Evolutionary conservation across 2,329 filamentous ascomycete genomes (phyloP).

Genomic region (Fusarium lyarnte): DNA sequence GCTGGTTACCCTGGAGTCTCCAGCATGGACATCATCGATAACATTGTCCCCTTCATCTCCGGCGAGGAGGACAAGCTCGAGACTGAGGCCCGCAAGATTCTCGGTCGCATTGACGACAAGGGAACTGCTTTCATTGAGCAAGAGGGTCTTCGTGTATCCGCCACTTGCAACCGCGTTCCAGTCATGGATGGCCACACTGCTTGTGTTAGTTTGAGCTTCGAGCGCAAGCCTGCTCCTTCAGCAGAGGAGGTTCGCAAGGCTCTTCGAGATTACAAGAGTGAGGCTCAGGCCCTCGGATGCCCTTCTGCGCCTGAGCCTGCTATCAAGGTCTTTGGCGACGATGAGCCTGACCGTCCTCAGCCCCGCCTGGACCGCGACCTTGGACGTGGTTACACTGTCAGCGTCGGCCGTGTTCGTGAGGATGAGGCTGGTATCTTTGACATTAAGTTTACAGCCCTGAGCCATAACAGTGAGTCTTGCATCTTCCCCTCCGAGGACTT

Average conservation of each 20-base stretch:
- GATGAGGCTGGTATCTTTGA: conserved; percentile 92
- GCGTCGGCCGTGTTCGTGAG: conserved; percentile 85
- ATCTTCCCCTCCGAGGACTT: background rate
- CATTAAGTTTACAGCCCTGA: conserved; percentile 92
- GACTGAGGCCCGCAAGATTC: conserved; percentile 93
- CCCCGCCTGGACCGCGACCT: conserved; percentile 89
- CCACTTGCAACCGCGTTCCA: conserved; percentile 92
- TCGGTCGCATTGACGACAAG: conserved; percentile 77
- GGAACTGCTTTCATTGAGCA: conserved; percentile 82
- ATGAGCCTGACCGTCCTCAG: conserved; percentile 90
- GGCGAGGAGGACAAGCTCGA: conserved; percentile 98
- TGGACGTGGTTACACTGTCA: conserved; percentile 87
- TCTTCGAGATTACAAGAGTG: conserved; percentile 81
- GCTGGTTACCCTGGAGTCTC: conserved; percentile 91
- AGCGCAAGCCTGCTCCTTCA: conserved; percentile 75
- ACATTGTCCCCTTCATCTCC: conserved; percentile 91
- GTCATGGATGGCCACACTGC: conserved; percentile 95
- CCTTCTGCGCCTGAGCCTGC: conserved; percentile 84
- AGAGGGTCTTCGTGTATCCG: conserved; percentile 77
- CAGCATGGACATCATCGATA: conserved; percentile 96
- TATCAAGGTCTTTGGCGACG: conserved; percentile 78
- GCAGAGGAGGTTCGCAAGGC: conserved; percentile 82
- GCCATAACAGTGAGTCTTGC: conserved; percentile 73
- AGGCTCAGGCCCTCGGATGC: conserved; percentile 85
- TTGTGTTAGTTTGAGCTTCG: conserved; percentile 89